Evolutionary conservation across 106 monocot species (phyloP).

Genomic region (Allium fistulosum): DNA sequence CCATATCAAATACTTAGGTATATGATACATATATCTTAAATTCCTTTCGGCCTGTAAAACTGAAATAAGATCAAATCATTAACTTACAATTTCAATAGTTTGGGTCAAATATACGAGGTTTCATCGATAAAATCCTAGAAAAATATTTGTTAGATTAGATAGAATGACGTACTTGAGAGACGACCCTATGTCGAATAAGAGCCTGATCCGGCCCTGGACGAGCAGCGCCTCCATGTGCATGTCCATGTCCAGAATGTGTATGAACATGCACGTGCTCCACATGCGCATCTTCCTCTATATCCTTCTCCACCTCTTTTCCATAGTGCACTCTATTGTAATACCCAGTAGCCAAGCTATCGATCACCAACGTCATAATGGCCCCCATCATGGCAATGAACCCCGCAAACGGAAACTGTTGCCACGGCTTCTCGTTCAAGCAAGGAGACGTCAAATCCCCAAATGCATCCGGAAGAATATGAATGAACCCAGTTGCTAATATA

Average conservation of each 20-base stretch:
- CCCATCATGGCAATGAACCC: constrained; percentile 64
- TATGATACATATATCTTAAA: too few relatives aligned
- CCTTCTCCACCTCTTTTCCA: not conserved
- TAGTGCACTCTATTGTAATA: constrained; percentile 22
- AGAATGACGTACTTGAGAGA: constrained; percentile 23
- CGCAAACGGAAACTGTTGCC: constrained; percentile 56
- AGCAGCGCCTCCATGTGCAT: constrained; percentile 10
- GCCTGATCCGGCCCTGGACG: too few relatives aligned
- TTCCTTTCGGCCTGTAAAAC: too few relatives aligned
- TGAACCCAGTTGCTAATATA: constrained; percentile 56
- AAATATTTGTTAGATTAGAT: too few relatives aligned
- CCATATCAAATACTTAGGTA: too few relatives aligned
- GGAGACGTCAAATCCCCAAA: constrained; percentile 44
- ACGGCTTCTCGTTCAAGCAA: constrained; percentile 39
- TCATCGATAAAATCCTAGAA: too few relatives aligned
- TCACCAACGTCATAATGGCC: constrained; percentile 45
- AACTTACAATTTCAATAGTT: too few relatives aligned
- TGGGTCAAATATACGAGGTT: too few relatives aligned
- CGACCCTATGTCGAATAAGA: constrained; percentile 33
- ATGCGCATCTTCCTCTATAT: not conserved
- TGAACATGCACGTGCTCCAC: constrained; percentile 9
- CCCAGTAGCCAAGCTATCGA: constrained; percentile 41
- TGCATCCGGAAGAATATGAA: constrained; percentile 64
- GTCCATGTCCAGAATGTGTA: constrained; percentile 24
- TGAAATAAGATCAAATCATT: too few relatives aligned